Evolutionary conservation across 2,329 filamentous ascomycete species (phyloP), one percentile per base, ranked within the genome.

Genomic region (Tolypocladium amazonense): DNA sequence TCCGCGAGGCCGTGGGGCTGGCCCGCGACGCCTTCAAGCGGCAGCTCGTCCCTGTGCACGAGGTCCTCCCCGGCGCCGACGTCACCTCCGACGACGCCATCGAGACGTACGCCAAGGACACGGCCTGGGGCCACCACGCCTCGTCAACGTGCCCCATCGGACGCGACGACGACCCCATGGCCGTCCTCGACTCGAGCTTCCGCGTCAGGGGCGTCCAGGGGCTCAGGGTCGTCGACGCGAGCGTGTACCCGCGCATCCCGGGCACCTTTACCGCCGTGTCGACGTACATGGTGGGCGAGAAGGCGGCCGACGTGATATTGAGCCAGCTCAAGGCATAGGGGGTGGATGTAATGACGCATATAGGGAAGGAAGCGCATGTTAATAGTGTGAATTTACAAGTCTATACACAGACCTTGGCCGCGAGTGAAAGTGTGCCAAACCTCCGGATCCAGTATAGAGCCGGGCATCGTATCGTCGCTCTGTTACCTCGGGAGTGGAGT

Each of bases 191-290:
- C 66, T 74, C 73, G 0, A 72, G 77, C 58, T 84, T 85, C 68
- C 73, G 77, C 25, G 83, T 86, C 4, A 71, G 78, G 23, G 82
- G 81, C 6, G 77, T 83, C 1, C 68, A 72, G 3, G 77, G 78
- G 0, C 69, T 86, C 56, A 72, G 84, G 23, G 83, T 85, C 20
- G 83, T 86, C 3, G 83, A 86, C 71, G 83, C 81, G 2, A 78
- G 75, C 18, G 75, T 79, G 3, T 85, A 80, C 62, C 81, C 82
- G 3, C 75, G 73, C 59, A 81, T 72, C 45, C 71, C 72, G 0
- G 82, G 82, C 8, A 77, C 76, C 7, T 84, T 79, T 65, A 76
- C 78, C 58, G 72, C 75, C 1, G 62, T 79, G 2, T 75, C 81
- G 2, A 79, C 77, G 1, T 83, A 81, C 66, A 81, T 84, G 75